Evolutionary conservation across 2,329 filamentous ascomycete species (phyloP).

Genomic region (Cordyceps cicadae): DNA sequence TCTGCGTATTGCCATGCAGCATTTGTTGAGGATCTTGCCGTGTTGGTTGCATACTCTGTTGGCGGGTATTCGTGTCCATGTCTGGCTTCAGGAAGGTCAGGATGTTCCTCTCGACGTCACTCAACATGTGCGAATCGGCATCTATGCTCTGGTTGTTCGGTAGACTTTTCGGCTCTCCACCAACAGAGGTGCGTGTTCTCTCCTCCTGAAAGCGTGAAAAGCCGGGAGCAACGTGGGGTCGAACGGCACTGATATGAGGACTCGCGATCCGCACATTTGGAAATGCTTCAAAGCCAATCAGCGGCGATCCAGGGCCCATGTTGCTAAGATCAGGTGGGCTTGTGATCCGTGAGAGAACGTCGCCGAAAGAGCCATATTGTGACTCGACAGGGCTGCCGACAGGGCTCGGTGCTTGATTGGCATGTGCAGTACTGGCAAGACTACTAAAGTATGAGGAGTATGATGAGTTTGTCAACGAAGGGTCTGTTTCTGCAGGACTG

Average conservation of each 20-base stretch:
- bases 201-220: slow-evolving; percentile 1
- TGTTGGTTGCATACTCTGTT: background rate
- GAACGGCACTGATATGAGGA: slow-evolving; percentile 18
- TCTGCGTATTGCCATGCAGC: slow-evolving; percentile 12
- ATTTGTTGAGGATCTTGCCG: background rate
- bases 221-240: slow-evolving; percentile 2
- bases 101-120: slow-evolving; percentile 3
- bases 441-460: slow-evolving; percentile 26
- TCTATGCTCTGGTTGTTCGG: background rate
- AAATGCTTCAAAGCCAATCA: slow-evolving; percentile 25
- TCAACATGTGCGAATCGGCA: background rate
- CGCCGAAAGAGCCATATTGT: slow-evolving; percentile 24
- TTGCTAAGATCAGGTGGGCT: slow-evolving; percentile 24
- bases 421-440: slow-evolving; percentile 18
- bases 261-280: slow-evolving; percentile 23
- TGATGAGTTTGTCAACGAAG: slow-evolving; percentile 19
- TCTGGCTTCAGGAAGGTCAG: slow-evolving; percentile 3
- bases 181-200: background rate
- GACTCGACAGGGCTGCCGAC: slow-evolving; percentile 24
- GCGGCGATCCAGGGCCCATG: slow-evolving; percentile 21
- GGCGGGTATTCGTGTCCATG: slow-evolving; percentile 14
- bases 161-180: background rate
- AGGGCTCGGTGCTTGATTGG: slow-evolving; percentile 25
- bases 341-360: slow-evolving; percentile 21
- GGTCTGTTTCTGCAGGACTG: slow-evolving; percentile 20